phyloP scores from a whole-genome alignment of 495 filamentous ascomycete genomes.

The Penicillium salamii region DNA sequence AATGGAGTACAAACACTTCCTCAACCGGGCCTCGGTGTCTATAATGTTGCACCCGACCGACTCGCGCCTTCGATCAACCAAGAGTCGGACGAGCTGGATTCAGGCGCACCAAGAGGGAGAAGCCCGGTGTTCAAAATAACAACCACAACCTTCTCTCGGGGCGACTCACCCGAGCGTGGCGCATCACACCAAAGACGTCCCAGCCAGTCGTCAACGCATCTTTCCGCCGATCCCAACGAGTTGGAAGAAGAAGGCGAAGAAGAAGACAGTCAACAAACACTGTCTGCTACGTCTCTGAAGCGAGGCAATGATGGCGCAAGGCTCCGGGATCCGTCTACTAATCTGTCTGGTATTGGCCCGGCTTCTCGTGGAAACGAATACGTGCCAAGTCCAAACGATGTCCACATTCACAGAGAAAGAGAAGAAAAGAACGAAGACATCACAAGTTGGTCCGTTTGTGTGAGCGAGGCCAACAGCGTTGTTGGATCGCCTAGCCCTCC shows the following conservation, averaged over 20 bases:
- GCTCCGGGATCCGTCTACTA: constrained; percentile 27
- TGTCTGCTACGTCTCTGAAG: constrained; percentile 14
- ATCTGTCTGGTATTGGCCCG: constrained; percentile 42
- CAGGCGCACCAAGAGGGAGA: constrained; percentile 28
- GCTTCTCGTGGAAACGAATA: constrained; percentile 33
- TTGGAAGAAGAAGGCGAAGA: constrained; percentile 27
- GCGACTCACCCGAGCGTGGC: constrained; percentile 46
- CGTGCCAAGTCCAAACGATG: constrained; percentile 45
- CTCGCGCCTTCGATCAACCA: constrained; percentile 24
- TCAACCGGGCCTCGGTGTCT: constrained; percentile 9
- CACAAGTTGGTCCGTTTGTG: constrained; percentile 40
- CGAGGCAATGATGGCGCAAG: constrained; percentile 33
- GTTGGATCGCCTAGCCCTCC: constrained; percentile 25
- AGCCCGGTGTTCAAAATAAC: constrained; percentile 49
- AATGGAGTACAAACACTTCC: constrained; percentile 1
- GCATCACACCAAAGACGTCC: constrained; percentile 22
- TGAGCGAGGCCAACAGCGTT: constrained; percentile 42
- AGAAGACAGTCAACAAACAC: constrained; percentile 15
- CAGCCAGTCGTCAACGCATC: constrained; percentile 38
- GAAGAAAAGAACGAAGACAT: constrained; percentile 46
- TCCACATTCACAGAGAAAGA: constrained; percentile 37
- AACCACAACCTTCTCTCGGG: constrained; percentile 40
- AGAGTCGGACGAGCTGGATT: constrained; percentile 8
- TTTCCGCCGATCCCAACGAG: constrained; percentile 36
- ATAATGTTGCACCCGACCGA: constrained; percentile 12